These are phyloP conservation scores for Wickerhamiella siamensis DNA, from an alignment of 805 yeast species.

Conservation along the genomic window DNA sequence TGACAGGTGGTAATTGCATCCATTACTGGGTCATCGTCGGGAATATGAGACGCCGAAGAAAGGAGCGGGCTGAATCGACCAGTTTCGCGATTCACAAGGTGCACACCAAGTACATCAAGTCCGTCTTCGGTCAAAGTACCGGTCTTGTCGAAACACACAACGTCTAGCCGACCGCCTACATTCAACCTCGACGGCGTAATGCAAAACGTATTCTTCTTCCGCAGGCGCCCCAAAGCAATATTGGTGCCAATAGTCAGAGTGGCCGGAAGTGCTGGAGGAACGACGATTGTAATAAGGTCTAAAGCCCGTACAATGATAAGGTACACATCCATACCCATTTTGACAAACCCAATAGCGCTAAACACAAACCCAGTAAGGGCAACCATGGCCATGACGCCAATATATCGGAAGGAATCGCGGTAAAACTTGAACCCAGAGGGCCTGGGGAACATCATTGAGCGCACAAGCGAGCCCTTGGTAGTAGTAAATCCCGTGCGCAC, in stretches of 20 bases:
- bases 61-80: slow-evolving; percentile 15
- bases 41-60: slow-evolving; percentile 10
- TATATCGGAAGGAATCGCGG: slow-evolving; percentile 86
- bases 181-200: slow-evolving; percentile 90
- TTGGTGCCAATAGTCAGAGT: slow-evolving; percentile 93
- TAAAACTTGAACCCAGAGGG: slow-evolving; percentile 90
- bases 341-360: slow-evolving; percentile 70
- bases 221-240: slow-evolving; percentile 69
- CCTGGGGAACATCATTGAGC: slow-evolving; percentile 94
- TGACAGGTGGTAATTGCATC: slow-evolving; percentile 60
- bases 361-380: slow-evolving; percentile 74
- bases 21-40: slow-evolving; percentile 6
- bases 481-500: slow-evolving; percentile 87
- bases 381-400: slow-evolving; percentile 82
- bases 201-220: slow-evolving; percentile 60
- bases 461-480: slow-evolving; percentile 81
- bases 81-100: slow-evolving; percentile 21
- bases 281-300: slow-evolving; percentile 90
- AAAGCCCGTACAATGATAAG: slow-evolving; percentile 76
- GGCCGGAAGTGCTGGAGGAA: slow-evolving; percentile 98
- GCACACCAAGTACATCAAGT: slow-evolving; percentile 65
- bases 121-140: slow-evolving; percentile 98
- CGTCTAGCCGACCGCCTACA: slow-evolving; percentile 88
- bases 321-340: slow-evolving; percentile 52
- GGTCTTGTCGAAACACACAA: slow-evolving; percentile 88